phyloP scores from a whole-genome alignment of 768 basidiomycete genomes.

The Pleurotus djamor region DNA sequence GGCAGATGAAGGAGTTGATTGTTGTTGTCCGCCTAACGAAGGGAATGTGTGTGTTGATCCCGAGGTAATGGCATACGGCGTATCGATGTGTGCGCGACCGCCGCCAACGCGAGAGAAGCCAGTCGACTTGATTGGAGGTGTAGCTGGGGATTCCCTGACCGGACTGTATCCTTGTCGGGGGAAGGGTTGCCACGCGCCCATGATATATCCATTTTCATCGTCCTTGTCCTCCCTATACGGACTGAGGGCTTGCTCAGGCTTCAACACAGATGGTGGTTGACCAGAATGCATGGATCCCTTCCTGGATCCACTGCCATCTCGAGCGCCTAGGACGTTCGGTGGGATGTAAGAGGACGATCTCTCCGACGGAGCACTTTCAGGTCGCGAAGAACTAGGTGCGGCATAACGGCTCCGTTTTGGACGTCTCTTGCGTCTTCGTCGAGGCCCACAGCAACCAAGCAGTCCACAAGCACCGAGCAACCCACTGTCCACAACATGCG shows the following conservation, averaged over 20 bases:
- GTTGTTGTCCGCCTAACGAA: conserved; percentile 48
- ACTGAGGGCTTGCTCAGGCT: conserved; percentile 74
- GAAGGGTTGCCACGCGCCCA: conserved; percentile 92
- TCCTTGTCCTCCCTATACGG: conserved; percentile 81
- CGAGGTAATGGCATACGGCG: conserved; percentile 76
- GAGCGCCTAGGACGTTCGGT: conserved; percentile 28
- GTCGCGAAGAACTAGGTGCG: neutral
- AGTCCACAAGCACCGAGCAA: conserved; percentile 82
- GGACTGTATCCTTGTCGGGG: conserved; percentile 48
- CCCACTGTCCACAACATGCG: conserved; percentile 79
- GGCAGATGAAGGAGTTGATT: conserved; percentile 16
- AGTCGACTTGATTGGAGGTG: conserved; percentile 27
- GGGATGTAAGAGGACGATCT: conserved; percentile 32
- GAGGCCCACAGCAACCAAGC: conserved; percentile 61
- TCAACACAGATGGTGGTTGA: conserved; percentile 69
- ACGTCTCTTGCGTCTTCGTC: conserved; percentile 31
- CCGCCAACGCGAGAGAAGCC: conserved; percentile 90
- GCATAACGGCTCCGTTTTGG: conserved; percentile 13
- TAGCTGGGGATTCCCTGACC: conserved; percentile 34
- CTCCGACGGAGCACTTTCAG: conserved; percentile 27
- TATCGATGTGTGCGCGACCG: conserved; percentile 80
- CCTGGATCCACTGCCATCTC: conserved; percentile 26
- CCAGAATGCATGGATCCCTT: conserved; percentile 54
- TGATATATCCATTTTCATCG: conserved; percentile 81
- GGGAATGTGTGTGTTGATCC: conserved; percentile 69